Evolutionary conservation across 2,329 filamentous ascomycete species (phyloP).

Genomic region (Septoria petroselini): DNA sequence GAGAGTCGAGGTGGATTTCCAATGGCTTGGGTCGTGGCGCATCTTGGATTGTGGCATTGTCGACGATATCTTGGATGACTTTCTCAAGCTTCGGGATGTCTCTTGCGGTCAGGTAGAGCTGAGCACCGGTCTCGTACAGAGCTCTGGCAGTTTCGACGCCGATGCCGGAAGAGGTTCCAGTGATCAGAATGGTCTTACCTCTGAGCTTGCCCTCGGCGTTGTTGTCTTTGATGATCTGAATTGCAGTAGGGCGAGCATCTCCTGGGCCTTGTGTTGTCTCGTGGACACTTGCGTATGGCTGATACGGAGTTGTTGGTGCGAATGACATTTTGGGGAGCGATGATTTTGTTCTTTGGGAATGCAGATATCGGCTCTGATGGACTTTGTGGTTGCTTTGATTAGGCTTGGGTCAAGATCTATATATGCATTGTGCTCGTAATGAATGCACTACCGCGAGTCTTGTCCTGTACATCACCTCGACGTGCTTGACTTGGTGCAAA

Average conservation of each 20-base stretch:
- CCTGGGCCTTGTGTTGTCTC: slow-evolving; percentile 26
- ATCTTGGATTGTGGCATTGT: slow-evolving; percentile 23
- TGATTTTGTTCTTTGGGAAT: neutral
- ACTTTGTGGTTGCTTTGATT: neutral
- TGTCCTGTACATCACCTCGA: too few relatives aligned
- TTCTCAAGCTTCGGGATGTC: slow-evolving; percentile 43
- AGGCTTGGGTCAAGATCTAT: too few relatives aligned
- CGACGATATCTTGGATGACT: slow-evolving; percentile 33
- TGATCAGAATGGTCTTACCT: slow-evolving; percentile 44
- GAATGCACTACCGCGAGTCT: too few relatives aligned
- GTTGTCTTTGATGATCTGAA: slow-evolving; percentile 31
- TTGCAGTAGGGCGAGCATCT: slow-evolving; percentile 34
- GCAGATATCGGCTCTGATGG: neutral
- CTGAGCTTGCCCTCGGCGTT: slow-evolving; percentile 37
- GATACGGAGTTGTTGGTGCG: slow-evolving; percentile 26
- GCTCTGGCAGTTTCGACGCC: slow-evolving; percentile 48
- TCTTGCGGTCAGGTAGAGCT: slow-evolving; percentile 46
- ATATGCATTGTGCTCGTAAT: too few relatives aligned
- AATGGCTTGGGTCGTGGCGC: slow-evolving; percentile 39
- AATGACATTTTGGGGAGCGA: slow-evolving; percentile 24
- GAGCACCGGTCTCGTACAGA: slow-evolving; percentile 47
- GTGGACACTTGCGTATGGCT: slow-evolving; percentile 31
- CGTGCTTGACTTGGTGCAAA: too few relatives aligned
- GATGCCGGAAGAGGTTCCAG: slow-evolving; percentile 47
- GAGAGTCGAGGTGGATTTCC: slow-evolving; percentile 51